Base-by-base conservation (phyloP, 768 basidiomycete species). In the Kwoniella mangroviensis region DNA sequence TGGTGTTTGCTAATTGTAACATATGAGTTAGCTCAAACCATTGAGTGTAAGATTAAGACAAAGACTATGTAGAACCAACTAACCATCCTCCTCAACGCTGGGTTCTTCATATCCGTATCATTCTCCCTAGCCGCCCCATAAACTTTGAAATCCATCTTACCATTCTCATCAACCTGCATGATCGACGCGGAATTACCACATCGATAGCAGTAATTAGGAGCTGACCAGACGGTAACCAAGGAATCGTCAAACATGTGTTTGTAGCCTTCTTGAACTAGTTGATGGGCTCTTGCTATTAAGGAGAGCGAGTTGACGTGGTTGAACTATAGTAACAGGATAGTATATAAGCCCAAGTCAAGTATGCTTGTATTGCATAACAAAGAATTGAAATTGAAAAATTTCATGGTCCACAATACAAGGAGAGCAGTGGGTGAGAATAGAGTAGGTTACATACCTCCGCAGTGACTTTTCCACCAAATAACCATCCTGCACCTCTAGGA, bases 401-500 rank as follows among this genome's bases (percentile, higher is more conserved):
- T 34, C 34, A 7, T 34, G 34, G 34, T 7, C 34, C 34, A 34
- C 34, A 7, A 7, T 34, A 7, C 6, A 34, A 34, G 34, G 34
- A 34, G 34, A 34, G 34, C 34, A 34, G 34, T 34, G 34, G 6
- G 6, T 21, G 55, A 17, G 9, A 51, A 5, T 15, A 51, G 15
- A 15, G 15, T 7, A 54, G 22, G 13, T 41, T 2, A 68, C 77
- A 65, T 59, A 92, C 93, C 87, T 96, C 94, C 72, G 86, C 86
- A 6, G 94, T 94, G 0, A 98, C 93, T 67, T 86, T 88, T 11
- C 86, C 89, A 10, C 95, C 95, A 72, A 98, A 97, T 21, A 97
- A 85, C 94, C 94, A 98, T 1, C 96, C 96, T 4, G 96, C 96
- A 22, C 96, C 96, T 56, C 96, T 88, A 4, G 96, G 96, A 77